Evolutionary conservation across 1,284 basidiomycete species (phyloP).

Genomic region (Puccinia triticina): DNA sequence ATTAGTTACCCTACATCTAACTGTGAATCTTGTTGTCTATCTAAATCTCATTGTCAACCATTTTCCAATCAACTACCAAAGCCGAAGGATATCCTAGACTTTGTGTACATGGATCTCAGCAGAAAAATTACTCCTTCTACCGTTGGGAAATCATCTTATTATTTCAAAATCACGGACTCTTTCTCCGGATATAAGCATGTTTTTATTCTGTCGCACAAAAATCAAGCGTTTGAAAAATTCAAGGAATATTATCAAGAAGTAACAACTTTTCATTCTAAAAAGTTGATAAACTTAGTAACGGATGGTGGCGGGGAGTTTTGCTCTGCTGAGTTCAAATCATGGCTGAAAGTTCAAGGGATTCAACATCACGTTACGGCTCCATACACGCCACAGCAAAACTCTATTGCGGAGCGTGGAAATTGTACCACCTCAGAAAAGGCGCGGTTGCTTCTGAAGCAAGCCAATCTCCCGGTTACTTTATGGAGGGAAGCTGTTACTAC

Average conservation of each 20-base stretch:
- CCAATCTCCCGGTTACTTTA: conserved; percentile 57
- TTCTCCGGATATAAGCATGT: conserved; percentile 12
- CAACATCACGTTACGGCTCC: neutral
- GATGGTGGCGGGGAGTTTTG: conserved; percentile 3
- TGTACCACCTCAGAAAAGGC: conserved; percentile 58
- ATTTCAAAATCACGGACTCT: too few species aligned
- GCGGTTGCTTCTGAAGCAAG: conserved; percentile 56
- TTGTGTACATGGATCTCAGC: conserved; percentile 15
- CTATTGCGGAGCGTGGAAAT: conserved; percentile 58
- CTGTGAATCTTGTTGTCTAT: conserved; percentile 6
- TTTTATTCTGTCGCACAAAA: conserved; percentile 5
- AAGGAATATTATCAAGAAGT: neutral
- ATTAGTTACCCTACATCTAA: neutral
- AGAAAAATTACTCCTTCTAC: too few species aligned
- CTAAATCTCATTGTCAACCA: conserved; percentile 21
- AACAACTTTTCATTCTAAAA: neutral
- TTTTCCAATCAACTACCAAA: neutral
- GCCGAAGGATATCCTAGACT: neutral
- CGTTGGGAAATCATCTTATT: too few species aligned
- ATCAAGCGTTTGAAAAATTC: neutral
- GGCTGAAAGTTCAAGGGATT: neutral
- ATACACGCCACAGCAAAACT: conserved; percentile 60
- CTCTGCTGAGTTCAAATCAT: neutral
- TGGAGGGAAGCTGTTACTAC: conserved; percentile 60
- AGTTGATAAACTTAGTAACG: neutral